Percentiles rank a stretch among this genome's conserved stretches.
Conservation (phyloP, 2,329 filamentous ascomycete species). For the Fusarium succisae region DNA sequence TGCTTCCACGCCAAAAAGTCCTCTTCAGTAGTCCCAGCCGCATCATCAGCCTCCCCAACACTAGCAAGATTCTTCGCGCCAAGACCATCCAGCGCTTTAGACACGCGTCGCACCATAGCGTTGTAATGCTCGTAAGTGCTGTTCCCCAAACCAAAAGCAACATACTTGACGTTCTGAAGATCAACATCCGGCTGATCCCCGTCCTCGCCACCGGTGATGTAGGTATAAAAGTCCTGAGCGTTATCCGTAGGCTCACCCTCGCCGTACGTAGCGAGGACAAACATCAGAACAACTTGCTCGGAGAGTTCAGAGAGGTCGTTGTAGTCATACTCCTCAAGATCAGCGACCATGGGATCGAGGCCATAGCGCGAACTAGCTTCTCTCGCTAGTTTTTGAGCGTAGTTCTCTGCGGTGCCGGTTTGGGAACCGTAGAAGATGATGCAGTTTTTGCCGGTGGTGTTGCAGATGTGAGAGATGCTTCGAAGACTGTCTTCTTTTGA, state of each 20-base stretch:
- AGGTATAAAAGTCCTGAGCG: neutral
- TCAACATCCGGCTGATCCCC: neutral
- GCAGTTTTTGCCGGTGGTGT: neutral
- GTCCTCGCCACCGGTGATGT: neutral
- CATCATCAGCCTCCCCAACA: neutral
- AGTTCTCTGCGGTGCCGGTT: neutral
- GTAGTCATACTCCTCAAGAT: neutral
- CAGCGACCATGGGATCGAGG: neutral
- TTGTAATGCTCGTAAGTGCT: neutral
- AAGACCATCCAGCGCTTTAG: neutral
- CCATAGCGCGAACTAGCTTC: neutral
- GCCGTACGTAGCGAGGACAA: neutral
- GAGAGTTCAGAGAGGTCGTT: neutral
- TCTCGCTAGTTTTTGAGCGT: neutral
- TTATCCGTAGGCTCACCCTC: neutral
- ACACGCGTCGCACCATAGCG: neutral
- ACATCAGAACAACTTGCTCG: neutral
- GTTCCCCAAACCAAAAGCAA: neutral
- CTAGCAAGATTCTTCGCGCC: neutral
- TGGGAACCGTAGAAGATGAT: neutral
- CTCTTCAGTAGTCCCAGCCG: neutral
- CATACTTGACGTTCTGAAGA: neutral
- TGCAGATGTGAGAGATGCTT: neutral
- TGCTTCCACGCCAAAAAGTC: constrained; percentile 1
- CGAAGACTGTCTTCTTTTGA: neutral